Evolutionary conservation across 2,329 filamentous ascomycete species (phyloP), one percentile per base, ranked within the genome.

Genomic region (Calonectria naviculata): DNA sequence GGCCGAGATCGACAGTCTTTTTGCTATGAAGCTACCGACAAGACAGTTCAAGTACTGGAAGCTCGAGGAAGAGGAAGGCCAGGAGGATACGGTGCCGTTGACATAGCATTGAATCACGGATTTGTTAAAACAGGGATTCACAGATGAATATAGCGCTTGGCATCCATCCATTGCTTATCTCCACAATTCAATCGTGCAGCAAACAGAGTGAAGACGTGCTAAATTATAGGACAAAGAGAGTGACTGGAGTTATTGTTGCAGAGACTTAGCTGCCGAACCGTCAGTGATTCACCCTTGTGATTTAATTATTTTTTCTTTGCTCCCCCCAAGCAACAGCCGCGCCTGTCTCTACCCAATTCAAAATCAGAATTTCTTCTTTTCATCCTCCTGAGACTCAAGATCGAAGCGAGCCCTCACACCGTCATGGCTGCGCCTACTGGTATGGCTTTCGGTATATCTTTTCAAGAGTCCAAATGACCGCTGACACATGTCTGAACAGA

Each of bases 1-100:
- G 19, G 66, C 65, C 12, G 76, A 78, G 24, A 74, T 78, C 29
- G 76, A 78, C n/a, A 62, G 71, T 2, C 73, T 78, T 68, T 78
- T 78, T 46, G 67, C 68, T 12, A 54, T 74, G 47, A 42, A 19
- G 21, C 10, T 78, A 0, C 61, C 74, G 3, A 49, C 76, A 1
- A 75, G 76, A 12, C 47, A 60, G 29, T 78, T 78, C 6, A 54
- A 54, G 49, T 21, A 54, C 49, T 54, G 49, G 49, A n/a, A 17
- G 5, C 4, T 54, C 24, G 49, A 21, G 12, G 10, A 8, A 54
- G n/a, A 36, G 29, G 29, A 13, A 10, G 31, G 29, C 12, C 49
- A 8, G n/a, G 49, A 54, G 29, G 49, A 15, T 15, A 10, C n/a
- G 6, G 5, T 7, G 28, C 3, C 5, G 8, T 13, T 21, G 29